These are phyloP conservation scores for Cnidoscolus chayamansa DNA, from an alignment of 441 rosid species.

Conservation along the genomic window DNA sequence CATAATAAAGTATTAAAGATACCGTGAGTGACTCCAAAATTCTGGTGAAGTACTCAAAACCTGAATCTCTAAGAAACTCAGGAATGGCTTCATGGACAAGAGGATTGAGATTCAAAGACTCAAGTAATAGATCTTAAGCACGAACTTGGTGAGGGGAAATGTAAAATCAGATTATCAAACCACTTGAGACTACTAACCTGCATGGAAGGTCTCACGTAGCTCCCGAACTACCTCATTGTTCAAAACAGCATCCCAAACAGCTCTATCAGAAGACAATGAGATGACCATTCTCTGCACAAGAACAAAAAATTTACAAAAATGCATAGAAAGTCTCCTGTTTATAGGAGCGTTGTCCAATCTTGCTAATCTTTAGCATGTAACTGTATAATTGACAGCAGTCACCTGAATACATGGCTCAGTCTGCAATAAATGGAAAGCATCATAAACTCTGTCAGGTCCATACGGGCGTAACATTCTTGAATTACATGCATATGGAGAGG, in stretches of 20 bases:
- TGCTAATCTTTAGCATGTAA: background rate
- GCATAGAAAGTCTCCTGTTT: background rate
- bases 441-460: constrained; percentile 56
- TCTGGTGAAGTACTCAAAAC: background rate
- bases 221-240: constrained; percentile 69
- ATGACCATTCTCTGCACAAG: constrained; percentile 70
- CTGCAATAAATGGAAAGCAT: constrained; percentile 72
- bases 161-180: too few species aligned
- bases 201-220: constrained; percentile 47
- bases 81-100: too few species aligned
- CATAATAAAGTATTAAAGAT: too few species aligned
- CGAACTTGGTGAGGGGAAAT: too few species aligned
- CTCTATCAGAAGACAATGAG: constrained; percentile 72
- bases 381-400: background rate
- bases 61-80: background rate
- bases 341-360: background rate
- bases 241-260: constrained; percentile 90
- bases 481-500: constrained; percentile 41
- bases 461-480: constrained; percentile 42
- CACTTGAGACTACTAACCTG: constrained; percentile 38
- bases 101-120: too few species aligned
- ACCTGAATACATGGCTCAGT: constrained; percentile 85
- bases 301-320: background rate
- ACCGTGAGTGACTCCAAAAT: too few species aligned
- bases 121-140: too few species aligned